Conservation (phyloP, 129 eudicot species). For the Artemisia tridentata region DNA sequence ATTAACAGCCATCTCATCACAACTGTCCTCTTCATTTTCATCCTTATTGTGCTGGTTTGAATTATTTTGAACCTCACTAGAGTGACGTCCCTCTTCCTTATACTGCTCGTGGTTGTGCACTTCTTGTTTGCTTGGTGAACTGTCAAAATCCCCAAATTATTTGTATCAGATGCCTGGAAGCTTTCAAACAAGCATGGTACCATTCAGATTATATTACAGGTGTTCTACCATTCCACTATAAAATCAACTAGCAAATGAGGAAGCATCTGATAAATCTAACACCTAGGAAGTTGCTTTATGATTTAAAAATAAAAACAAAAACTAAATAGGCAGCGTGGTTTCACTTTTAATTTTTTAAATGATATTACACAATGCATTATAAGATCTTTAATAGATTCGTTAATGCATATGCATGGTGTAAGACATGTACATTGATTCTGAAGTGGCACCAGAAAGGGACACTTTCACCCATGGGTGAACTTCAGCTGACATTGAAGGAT, state of each 20-base stretch:
- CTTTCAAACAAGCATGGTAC: not conserved
- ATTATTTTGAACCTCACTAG: slow-evolving; percentile 12
- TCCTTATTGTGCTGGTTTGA: slow-evolving; percentile 24
- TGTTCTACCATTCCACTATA: too few species aligned
- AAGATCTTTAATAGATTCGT: not conserved
- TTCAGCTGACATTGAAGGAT: not conserved
- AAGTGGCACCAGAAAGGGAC: not conserved
- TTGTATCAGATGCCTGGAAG: not conserved
- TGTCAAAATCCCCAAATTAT: slow-evolving; percentile 19
- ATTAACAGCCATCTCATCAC: slow-evolving; percentile 14
- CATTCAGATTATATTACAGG: too few species aligned
- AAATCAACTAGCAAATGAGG: too few species aligned
- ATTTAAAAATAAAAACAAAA: too few species aligned
- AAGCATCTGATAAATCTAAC: too few species aligned
- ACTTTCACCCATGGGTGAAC: not conserved
- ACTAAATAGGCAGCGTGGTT: too few species aligned
- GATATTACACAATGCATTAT: not conserved
- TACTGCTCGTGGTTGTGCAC: slow-evolving; percentile 10
- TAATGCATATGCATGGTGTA: not conserved
- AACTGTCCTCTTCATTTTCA: slow-evolving; percentile 23
- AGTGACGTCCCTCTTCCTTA: slow-evolving; percentile 1
- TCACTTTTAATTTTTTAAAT: too few species aligned
- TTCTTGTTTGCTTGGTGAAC: slow-evolving; percentile 31
- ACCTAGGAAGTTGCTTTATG: too few species aligned
- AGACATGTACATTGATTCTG: not conserved